Conservation (phyloP, 345 rosid species). For the Salix arbutifolia region DNA sequence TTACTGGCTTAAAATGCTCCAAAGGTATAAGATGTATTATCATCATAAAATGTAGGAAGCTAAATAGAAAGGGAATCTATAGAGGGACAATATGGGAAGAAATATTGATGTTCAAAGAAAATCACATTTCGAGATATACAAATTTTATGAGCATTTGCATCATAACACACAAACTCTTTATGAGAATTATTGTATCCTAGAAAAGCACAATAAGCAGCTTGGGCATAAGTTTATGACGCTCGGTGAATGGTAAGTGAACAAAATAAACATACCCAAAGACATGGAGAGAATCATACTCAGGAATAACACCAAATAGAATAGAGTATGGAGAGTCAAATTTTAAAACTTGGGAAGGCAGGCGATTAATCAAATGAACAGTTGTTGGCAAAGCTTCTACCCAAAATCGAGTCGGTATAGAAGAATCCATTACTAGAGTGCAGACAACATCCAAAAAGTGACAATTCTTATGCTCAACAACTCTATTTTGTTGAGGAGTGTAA, state of each 20-base stretch:
- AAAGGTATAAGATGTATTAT: background rate
- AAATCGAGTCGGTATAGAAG: background rate
- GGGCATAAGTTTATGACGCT: background rate
- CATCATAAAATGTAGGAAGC: background rate
- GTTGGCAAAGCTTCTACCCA: background rate
- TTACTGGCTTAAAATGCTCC: background rate
- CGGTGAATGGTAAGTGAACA: background rate
- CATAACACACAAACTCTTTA: background rate
- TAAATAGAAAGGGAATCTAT: no score
- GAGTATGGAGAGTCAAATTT: background rate
- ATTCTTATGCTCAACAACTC: background rate
- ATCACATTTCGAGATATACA: background rate
- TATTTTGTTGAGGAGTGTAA: background rate
- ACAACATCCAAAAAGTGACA: background rate
- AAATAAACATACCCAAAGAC: background rate
- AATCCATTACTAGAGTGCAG: background rate
- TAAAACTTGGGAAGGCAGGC: background rate
- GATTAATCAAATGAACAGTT: background rate
- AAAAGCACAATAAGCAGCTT: background rate
- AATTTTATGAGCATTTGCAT: background rate
- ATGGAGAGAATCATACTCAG: background rate
- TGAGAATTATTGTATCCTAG: background rate
- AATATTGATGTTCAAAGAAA: background rate
- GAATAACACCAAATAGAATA: background rate
- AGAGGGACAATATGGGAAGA: background rate